A percentile compares a stretch with the other conserved stretches of the same genome.
Evolutionary conservation across 305 asterid species (phyloP).

Genomic region (Striga hermonthica): DNA sequence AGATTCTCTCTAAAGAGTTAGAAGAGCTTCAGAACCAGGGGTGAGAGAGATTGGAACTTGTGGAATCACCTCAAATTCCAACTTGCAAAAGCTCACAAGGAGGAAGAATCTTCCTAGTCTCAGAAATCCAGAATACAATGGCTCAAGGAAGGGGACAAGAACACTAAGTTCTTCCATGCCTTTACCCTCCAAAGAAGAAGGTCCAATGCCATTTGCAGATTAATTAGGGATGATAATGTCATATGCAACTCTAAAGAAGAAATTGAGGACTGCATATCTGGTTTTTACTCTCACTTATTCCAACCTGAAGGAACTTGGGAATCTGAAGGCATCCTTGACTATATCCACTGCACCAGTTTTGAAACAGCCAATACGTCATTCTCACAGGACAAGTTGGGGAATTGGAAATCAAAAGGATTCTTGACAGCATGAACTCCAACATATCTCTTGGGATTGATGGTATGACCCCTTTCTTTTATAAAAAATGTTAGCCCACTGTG

Average conservation of each 20-base stretch:
- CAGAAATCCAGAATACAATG: too few species aligned
- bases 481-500: not conserved
- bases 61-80: too few species aligned
- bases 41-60: not conserved
- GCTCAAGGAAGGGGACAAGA: too few species aligned
- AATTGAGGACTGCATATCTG: not conserved
- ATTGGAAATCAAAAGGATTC: not conserved
- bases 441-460: too few species aligned
- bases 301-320: not conserved
- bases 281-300: too few species aligned
- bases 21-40: not conserved
- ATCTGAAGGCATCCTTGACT: not conserved
- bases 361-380: too few species aligned
- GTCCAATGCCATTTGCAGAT: too few species aligned
- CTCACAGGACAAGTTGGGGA: not conserved
- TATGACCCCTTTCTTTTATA: too few species aligned
- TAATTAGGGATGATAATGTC: not conserved
- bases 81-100: not conserved
- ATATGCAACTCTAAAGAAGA: not conserved
- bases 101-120: too few species aligned
- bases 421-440: not conserved
- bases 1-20: not conserved
- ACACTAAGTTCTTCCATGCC: too few species aligned
- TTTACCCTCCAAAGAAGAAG: too few species aligned
- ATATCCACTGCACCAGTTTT: not conserved